These are phyloP conservation scores for Nasturtium officinale DNA, from an alignment of 345 rosid species.

Conservation along the genomic window DNA sequence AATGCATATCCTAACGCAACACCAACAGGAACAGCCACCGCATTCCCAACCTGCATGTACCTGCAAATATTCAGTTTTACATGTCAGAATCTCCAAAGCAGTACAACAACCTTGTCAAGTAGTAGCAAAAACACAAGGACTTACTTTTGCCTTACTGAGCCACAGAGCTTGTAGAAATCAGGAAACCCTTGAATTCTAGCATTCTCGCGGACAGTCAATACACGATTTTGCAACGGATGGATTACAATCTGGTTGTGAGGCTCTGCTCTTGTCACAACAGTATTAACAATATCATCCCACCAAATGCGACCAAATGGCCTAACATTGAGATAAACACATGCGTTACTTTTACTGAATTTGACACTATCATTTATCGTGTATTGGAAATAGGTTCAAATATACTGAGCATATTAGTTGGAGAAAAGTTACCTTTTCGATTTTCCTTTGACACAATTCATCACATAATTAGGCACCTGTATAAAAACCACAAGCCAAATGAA, in stretches of 20 bases:
- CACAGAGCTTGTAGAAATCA: constrained; percentile 48
- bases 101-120: neutral
- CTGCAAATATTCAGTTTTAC: constrained; percentile 19
- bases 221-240: constrained; percentile 55
- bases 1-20: constrained; percentile 45
- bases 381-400: neutral
- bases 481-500: too few species aligned
- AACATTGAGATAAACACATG: constrained; percentile 1
- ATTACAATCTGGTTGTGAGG: constrained; percentile 51
- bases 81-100: neutral
- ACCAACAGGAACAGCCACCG: constrained; percentile 48
- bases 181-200: constrained; percentile 60
- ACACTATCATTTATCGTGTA: neutral
- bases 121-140: neutral
- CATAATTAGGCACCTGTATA: constrained; percentile 55
- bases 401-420: neutral
- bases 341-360: constrained; percentile 1
- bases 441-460: constrained; percentile 37
- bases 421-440: constrained; percentile 41
- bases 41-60: constrained; percentile 52
- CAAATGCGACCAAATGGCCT: constrained; percentile 54
- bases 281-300: constrained; percentile 46
- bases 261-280: constrained; percentile 50
- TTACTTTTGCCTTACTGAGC: constrained; percentile 49
- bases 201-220: constrained; percentile 49